Conservation (phyloP, 2,329 filamentous ascomycete genomes). For the Hymenoscyphus linearis region DNA sequence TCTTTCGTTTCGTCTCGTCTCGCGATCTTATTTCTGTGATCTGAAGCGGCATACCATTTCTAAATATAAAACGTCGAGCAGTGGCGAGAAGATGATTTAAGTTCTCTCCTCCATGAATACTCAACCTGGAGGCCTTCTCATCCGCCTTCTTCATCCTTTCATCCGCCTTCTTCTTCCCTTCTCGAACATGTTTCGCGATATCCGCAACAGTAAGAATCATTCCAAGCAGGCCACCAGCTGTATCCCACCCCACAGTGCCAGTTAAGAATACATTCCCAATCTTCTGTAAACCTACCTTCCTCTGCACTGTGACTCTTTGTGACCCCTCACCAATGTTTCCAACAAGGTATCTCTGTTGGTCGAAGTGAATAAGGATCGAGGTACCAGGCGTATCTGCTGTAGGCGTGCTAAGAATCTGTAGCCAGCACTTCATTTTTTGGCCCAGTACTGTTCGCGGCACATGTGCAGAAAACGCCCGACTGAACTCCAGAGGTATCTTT, state of each 20-base stretch:
- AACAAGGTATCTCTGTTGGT: constrained; percentile 77
- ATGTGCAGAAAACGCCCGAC: background rate
- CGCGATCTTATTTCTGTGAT: constrained; percentile 55
- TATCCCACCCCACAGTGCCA: constrained; percentile 69
- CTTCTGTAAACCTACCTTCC: constrained; percentile 58
- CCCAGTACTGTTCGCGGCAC: background rate
- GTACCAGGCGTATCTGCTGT: constrained; percentile 85
- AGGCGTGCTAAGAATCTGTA: constrained; percentile 75
- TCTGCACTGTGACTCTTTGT: constrained; percentile 62
- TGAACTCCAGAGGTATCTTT: background rate
- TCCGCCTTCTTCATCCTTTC: constrained; percentile 7
- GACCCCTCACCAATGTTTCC: constrained; percentile 79
- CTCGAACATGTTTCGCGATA: constrained; percentile 37
- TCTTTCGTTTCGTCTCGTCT: constrained; percentile 24
- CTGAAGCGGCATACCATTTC: constrained; percentile 71
- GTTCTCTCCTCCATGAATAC: constrained; percentile 77
- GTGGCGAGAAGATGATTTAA: constrained; percentile 77
- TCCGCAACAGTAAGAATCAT: constrained; percentile 82
- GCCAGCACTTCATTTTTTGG: constrained; percentile 60
- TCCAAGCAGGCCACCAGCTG: constrained; percentile 76
- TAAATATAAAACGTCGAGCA: constrained; percentile 76
- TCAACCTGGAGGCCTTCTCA: constrained; percentile 39
- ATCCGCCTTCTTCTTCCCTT: constrained; percentile 33
- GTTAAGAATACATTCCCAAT: constrained; percentile 77
- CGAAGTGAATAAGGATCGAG: constrained; percentile 71